phyloP scores from a whole-genome alignment of 2,329 filamentous ascomycete genomes.

The Calonectria pauciramosa region DNA sequence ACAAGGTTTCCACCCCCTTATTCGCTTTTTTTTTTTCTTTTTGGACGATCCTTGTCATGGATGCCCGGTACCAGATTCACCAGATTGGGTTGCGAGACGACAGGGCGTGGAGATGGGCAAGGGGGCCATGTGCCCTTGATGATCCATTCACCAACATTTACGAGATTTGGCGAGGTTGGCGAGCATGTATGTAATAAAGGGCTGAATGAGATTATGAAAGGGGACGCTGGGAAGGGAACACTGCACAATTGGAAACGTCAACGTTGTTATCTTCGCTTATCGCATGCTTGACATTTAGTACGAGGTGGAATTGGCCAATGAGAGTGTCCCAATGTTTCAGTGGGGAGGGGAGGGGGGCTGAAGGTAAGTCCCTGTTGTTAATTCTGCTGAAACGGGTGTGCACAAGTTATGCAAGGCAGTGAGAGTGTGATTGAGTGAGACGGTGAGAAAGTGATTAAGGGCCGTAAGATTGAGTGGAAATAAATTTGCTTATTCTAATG shows the following conservation, averaged over 20 bases:
- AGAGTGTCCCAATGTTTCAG: background rate
- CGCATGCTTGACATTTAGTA: background rate
- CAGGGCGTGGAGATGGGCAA: background rate
- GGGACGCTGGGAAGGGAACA: background rate
- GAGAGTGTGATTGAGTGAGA: background rate
- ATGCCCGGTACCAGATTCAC: slow-evolving; percentile 21
- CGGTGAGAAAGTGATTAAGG: background rate
- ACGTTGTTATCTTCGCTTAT: slow-evolving; percentile 12
- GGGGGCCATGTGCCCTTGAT: slow-evolving; percentile 1
- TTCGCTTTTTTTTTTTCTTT: background rate
- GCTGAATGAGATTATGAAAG: background rate
- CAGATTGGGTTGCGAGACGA: slow-evolving; percentile 20
- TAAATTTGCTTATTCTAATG: slow-evolving; percentile 21
- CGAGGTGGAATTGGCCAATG: slow-evolving; percentile 2
- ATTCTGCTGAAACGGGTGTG: background rate
- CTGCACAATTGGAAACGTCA: background rate
- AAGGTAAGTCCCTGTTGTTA: background rate
- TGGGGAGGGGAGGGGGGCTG: background rate
- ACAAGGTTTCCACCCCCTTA: slow-evolving; percentile 1
- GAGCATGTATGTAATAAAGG: background rate
- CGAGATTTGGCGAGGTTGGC: slow-evolving; percentile 7
- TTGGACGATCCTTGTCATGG: slow-evolving; percentile 9
- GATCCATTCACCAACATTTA: slow-evolving; percentile 11
- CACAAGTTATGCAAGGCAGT: background rate
- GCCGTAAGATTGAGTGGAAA: slow-evolving; percentile 2